These are phyloP conservation scores for Cymbopogon citratus DNA, from an alignment of 176 grass and related monocot species.

Conservation along the genomic window DNA sequence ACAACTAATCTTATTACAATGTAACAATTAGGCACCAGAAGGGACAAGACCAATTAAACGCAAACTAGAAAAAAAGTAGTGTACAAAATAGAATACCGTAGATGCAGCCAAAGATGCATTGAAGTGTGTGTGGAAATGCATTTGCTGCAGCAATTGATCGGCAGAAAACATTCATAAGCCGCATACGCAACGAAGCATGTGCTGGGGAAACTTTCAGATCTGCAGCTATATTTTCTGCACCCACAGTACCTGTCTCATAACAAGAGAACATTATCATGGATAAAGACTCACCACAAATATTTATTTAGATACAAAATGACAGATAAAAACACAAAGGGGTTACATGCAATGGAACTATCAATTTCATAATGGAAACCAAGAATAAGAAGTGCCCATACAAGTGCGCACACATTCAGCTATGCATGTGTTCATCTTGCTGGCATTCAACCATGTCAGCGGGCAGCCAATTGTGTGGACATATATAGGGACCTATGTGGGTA, in stretches of 20 bases:
- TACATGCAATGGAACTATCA: background rate
- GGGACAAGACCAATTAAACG: background rate
- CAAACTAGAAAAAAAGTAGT: background rate
- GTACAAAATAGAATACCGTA: slow-evolving; percentile 46
- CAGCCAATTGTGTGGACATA: background rate
- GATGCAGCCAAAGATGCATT: slow-evolving; percentile 89
- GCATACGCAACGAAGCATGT: slow-evolving; percentile 55
- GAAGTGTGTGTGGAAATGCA: slow-evolving; percentile 79
- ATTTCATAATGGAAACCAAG: background rate
- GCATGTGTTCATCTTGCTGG: background rate
- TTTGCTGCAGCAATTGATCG: slow-evolving; percentile 88
- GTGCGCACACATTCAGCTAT: background rate
- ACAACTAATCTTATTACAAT: background rate
- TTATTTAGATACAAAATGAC: background rate
- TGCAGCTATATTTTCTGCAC: slow-evolving; percentile 74
- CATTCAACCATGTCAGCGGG: background rate
- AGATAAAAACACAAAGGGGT: background rate
- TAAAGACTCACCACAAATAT: background rate
- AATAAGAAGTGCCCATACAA: background rate
- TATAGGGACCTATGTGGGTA: background rate
- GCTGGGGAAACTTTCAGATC: slow-evolving; percentile 73
- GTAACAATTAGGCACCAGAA: background rate
- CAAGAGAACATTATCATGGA: slow-evolving; percentile 26
- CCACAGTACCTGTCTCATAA: slow-evolving; percentile 50
- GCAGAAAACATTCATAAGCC: slow-evolving; percentile 86